Base-by-base conservation (phyloP, 176 grass and related monocot species). In the Oryza officinalis region DNA sequence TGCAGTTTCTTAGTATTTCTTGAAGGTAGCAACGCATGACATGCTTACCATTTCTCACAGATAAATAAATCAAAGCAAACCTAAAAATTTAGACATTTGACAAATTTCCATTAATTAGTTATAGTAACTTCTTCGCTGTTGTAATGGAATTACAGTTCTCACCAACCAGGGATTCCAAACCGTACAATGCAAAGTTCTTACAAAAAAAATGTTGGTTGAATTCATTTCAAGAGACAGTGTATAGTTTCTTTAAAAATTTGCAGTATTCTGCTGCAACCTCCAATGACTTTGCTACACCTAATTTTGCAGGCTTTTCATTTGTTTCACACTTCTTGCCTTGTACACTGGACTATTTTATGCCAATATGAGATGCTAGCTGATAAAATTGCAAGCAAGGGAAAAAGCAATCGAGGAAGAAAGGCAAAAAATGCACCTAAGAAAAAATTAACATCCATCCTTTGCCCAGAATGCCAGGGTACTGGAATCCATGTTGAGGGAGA, bases 401-500 rank as follows among this genome's bases (percentile, higher is more conserved):
- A 96, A 69, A 85, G 91, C 63, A 91, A 89, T 41, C 88, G 91
- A 80, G 97, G 97, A 88, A 89, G 93, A 67, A 96, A 96, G 81
- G 89, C 89, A 8, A 99, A 91, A 88, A 68, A 77, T 66, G 75
- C 78, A 28, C 85, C 77, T 15, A 96, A 91, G 80, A 89, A 79
- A 73, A 82, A 59, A 83, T 75, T 99, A 70, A 85, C 74, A 67
- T 92, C 97, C 45, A 83, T 96, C 65, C 71, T 96, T 45, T 96
- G 97, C 78, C 91, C 93, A 74, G 97, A 99, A 80, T 99, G 93
- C 61, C 97, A 96, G 80, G 97, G 97, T 32, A 96, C 93, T 70
- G 97, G 97, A 69, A 90, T 91, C 18, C 75, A 87, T 76, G 72
- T 94, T 14, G 59, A 92, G 54, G 89, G 86, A 43, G 91, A 96